Evolutionary conservation across 2,329 filamentous ascomycete genomes (phyloP).

Genomic region (Botryosphaeria dothidea): DNA sequence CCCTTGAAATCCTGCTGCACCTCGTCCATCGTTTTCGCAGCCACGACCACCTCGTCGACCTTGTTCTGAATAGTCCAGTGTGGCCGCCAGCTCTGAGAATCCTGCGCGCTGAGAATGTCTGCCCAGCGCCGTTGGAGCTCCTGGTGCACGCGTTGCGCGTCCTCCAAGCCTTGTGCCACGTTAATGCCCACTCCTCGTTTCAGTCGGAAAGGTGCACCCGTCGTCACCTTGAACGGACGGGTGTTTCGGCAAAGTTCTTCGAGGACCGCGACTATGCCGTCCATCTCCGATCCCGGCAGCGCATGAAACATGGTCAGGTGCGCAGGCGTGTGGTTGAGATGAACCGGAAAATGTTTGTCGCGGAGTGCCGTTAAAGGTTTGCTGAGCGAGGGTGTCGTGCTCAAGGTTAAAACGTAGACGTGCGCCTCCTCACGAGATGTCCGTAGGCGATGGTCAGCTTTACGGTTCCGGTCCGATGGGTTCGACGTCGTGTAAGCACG

Average conservation of each 20-base stretch:
- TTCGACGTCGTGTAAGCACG: neutral
- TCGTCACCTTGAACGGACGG: conserved; percentile 38
- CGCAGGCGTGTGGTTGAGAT: conserved; percentile 44
- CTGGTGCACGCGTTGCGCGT: conserved; percentile 37
- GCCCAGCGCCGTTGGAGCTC: conserved; percentile 39
- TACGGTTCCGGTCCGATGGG: neutral
- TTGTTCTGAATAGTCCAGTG: conserved; percentile 53
- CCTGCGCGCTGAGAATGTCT: conserved; percentile 44
- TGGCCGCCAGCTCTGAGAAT: conserved; percentile 39
- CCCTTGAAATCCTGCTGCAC: conserved; percentile 34
- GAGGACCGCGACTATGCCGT: conserved; percentile 36
- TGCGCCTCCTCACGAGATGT: conserved; percentile 28
- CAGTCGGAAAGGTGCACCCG: conserved; percentile 42
- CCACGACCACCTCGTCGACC: conserved; percentile 42
- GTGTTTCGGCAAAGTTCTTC: conserved; percentile 31
- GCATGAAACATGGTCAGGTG: conserved; percentile 50
- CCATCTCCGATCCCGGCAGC: conserved; percentile 42
- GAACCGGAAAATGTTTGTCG: conserved; percentile 43
- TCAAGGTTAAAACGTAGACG: conserved; percentile 47
- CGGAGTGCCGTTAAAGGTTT: conserved; percentile 42
- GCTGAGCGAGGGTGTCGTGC: conserved; percentile 40
- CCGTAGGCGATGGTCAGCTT: conserved; percentile 30
- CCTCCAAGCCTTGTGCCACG: conserved; percentile 33
- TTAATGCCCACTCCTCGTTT: conserved; percentile 44
- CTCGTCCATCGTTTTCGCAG: conserved; percentile 38